Base-by-base conservation (phyloP, 768 basidiomycete species). In the Tulasnella sp. region DNA sequence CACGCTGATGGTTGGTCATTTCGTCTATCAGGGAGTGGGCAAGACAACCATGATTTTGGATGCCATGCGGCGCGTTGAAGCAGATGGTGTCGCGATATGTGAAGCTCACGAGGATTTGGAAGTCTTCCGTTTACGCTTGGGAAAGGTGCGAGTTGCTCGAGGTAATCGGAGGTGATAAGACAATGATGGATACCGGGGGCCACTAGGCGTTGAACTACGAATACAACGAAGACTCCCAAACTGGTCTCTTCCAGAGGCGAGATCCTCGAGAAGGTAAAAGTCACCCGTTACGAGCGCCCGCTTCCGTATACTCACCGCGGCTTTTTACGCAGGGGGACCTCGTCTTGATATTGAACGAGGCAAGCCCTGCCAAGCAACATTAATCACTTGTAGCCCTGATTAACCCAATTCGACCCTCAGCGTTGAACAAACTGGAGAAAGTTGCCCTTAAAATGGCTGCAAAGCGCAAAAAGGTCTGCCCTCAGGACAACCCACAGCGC, bases 61-160 rank as follows among this genome's bases (percentile, higher is more conserved):
- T 75, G 87, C 91, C 3, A 94, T 96, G 92, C 83, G 88, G 31
- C 85, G 86, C 3, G 90, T 89, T 78, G 84, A 89, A 73, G 94
- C 93, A 4, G 88, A 89, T 49, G 88, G 92, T 3, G 88, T 92
- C 34, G 88, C 91, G 9, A 87, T 93, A 84, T 91, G 90, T 80
- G 92, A 93, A 81, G 93, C 91, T 17, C 93, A 94, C 82, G 92
- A 92, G n/a, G 92, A 94, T 82, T 85, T 96, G 22, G 92, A 94
- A 82, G 92, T 96, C 39, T 94, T 96, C 84, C 87, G 91, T 76
- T 86, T 95, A 52, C 89, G 93, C 52, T 86, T 97, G 31, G 94
- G 94, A 68, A 94, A 94, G 82, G 74, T 75, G 36, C 22, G 64
- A 6, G 1, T 39, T 40, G n/a, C 38, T 25, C 19, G 11, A 4